Evolutionary conservation across 73 alveolate species (phyloP), one percentile per base, ranked within the genome.

Genomic region (Paramecium octaurelia): DNA sequence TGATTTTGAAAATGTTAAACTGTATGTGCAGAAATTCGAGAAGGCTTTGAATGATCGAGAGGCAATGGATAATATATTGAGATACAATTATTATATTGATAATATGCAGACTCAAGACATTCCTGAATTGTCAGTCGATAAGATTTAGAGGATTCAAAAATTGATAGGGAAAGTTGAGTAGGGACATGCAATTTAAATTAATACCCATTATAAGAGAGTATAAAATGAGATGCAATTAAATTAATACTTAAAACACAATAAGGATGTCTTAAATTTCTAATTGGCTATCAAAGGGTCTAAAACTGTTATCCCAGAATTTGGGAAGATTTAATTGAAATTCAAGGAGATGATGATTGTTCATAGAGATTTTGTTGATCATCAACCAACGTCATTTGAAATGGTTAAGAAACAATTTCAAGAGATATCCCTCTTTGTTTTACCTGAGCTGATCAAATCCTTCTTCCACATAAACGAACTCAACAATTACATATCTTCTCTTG

Each of bases 11-110:
- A 38, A 73, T 38, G 54, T 38, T 36, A 40, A 36, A 43, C 7
- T 12, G 2, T 73, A 73, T 38, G 46, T 40, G 11, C 11, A 73
- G 20, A 73, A 73, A 34, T 73, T 73, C n/a, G 57, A 36, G 40
- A 73, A 73, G 8, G 87, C 87, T 35, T 38, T 73, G 36, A 20
- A 73, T 20, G 57, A 73, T 36, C 14, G 87, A 16, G 87, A 73
- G 38, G 18, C 36, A 8, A 40, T 73, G 59, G 87, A 73, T 73
- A 73, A 35, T 38, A 9, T 35, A 9, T 36, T 73, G 20, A 73
- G 87, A 38, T 73, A 73, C 5, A 73, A 73, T 73, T 73, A 73
- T 11, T 73, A 73, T n/a, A 31, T 73, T 36, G 87, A 73, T 38
- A 73, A 73, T 38, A 73, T 73, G 87, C 21, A 34, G 38, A 73